phyloP scores from a whole-genome alignment of 352 stramenopile species.

The Phytophthora tentaculata region DNA sequence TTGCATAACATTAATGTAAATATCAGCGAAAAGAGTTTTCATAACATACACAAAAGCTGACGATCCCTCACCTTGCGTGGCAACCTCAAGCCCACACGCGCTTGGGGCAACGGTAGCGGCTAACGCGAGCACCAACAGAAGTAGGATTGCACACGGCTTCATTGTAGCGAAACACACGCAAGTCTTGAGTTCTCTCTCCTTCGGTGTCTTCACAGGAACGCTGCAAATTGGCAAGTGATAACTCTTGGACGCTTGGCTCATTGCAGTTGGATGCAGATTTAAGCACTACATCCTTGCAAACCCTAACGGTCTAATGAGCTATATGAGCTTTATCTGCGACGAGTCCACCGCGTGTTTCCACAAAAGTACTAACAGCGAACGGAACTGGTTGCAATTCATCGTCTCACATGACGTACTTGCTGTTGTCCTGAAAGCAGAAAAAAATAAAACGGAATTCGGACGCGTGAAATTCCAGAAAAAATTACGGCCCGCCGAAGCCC shows the following conservation, averaged over 20 bases:
- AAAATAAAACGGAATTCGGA: no score
- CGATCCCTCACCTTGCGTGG: constrained; percentile 4
- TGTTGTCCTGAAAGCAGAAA: no score
- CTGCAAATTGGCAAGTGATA: constrained; percentile 31
- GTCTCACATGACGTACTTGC: no score
- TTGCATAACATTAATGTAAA: neutral
- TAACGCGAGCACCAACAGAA: constrained; percentile 23
- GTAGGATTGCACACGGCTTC: constrained; percentile 19
- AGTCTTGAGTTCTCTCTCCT: constrained; percentile 2
- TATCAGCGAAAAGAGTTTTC: neutral
- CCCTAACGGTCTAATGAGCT: neutral
- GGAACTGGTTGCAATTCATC: no score
- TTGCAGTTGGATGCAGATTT: neutral
- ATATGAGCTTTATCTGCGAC: neutral
- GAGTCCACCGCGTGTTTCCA: no score
- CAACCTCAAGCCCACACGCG: neutral
- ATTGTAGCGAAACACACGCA: constrained; percentile 12
- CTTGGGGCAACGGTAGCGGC: constrained; percentile 1
- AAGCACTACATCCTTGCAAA: neutral
- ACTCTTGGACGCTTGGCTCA: neutral
- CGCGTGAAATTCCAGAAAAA: no score
- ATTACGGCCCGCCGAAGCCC: no score
- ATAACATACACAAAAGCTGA: neutral
- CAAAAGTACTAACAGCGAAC: no score
- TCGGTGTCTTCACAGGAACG: neutral